Conservation (phyloP, 768 basidiomycete genomes). For the Tylopilus rubrobrunneus region DNA sequence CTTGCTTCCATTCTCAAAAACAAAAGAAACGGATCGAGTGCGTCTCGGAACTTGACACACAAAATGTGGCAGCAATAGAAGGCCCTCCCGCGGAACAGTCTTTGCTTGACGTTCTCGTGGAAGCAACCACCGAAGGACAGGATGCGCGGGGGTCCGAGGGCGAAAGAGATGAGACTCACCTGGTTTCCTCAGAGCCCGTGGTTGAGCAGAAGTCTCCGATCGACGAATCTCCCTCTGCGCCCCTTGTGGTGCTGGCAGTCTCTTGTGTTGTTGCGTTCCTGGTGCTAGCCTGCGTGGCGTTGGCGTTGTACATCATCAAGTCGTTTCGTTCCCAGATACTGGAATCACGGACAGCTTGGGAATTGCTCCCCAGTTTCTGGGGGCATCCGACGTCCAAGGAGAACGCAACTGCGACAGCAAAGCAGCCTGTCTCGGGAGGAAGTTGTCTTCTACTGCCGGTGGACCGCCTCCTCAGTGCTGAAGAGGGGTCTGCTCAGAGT, state of each 20-base stretch:
- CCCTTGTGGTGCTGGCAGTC: conserved; percentile 20
- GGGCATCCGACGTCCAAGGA: conserved; percentile 1
- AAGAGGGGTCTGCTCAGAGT: conserved; percentile 1
- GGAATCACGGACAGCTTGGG: conserved; percentile 22
- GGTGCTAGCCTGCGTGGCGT: conserved; percentile 19
- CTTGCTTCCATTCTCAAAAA: conserved; percentile 31
- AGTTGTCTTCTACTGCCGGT: not conserved
- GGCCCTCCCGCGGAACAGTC: conserved; percentile 4
- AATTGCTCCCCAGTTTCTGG: conserved; percentile 18
- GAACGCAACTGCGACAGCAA: not conserved
- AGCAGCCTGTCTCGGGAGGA: not conserved
- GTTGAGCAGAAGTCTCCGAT: not conserved
- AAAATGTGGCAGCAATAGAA: conserved; percentile 27
- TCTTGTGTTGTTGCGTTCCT: conserved; percentile 26
- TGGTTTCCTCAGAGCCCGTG: not conserved
- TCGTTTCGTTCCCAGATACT: conserved; percentile 17
- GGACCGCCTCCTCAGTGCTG: conserved; percentile 1
- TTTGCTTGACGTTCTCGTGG: conserved; percentile 22
- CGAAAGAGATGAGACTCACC: not conserved
- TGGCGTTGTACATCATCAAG: conserved; percentile 22
- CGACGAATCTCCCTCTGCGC: not conserved
- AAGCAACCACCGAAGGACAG: conserved; percentile 18
- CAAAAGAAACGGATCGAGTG: conserved; percentile 29
- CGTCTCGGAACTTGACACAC: conserved; percentile 26
- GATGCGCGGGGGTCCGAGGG: conserved; percentile 21